phyloP scores from a whole-genome alignment of 148 eudicot species.

The Camellia granthamiana region DNA sequence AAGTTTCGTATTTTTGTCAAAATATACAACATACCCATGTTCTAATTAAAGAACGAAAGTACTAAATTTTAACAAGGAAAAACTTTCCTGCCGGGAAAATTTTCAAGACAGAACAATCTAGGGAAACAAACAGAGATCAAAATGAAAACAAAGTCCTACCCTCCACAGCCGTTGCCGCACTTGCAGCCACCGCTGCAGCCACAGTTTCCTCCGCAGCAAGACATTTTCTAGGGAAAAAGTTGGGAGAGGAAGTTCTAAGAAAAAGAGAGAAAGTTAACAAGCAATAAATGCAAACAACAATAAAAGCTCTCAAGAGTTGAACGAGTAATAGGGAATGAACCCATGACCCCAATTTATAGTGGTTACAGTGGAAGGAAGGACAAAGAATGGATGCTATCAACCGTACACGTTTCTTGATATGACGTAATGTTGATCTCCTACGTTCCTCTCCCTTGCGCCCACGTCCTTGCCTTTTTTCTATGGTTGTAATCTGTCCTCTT shows the following conservation, averaged over 20 bases:
- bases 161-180: conserved; percentile 73
- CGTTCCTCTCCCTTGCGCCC: no score
- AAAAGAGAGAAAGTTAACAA: neutral
- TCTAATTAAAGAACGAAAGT: neutral
- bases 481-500: no score
- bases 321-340: neutral
- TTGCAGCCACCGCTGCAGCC: conserved; percentile 68
- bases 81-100: no score
- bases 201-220: conserved; percentile 77
- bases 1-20: no score
- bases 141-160: conserved; percentile 28
- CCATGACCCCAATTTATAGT: neutral
- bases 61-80: neutral
- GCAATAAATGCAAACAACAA: neutral
- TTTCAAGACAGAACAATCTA: neutral
- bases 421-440: neutral
- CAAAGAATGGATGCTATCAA: neutral
- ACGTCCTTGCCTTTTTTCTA: no score
- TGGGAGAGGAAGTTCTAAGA: neutral
- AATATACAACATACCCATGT: neutral
- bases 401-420: neutral
- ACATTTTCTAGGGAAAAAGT: conserved; percentile 31
- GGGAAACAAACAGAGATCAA: no score
- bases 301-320: neutral
- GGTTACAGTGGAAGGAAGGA: neutral